Percentiles rank a stretch among this genome's conserved stretches.
These are phyloP conservation scores for Pleurotus djamor DNA, from an alignment of 768 basidiomycete species.

Conservation along the genomic window DNA sequence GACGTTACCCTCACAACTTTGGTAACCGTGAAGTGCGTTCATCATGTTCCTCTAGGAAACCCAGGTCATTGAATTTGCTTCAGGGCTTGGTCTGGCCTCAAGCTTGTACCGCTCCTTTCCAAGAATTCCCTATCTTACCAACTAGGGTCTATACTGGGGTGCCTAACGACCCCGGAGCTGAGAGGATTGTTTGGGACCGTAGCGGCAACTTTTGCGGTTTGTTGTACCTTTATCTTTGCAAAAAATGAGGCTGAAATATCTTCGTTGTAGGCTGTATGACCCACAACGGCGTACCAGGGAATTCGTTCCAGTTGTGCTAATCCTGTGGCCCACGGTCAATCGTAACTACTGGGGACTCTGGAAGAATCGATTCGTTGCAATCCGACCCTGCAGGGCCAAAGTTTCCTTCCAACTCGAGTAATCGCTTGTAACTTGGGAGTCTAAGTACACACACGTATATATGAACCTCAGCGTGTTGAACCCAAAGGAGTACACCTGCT, in stretches of 20 bases:
- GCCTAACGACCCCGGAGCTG: neutral
- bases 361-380: no score
- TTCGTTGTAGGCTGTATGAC: neutral
- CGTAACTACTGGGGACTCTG: no score
- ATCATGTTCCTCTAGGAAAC: no score
- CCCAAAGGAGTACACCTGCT: no score
- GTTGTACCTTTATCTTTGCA: no score
- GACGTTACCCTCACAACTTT: neutral
- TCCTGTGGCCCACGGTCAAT: neutral
- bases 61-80: neutral
- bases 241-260: neutral
- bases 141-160: neutral
- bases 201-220: neutral
- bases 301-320: neutral
- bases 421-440: no score
- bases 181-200: neutral
- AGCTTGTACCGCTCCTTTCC: neutral
- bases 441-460: no score
- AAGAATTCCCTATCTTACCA: neutral
- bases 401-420: no score
- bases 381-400: no score
- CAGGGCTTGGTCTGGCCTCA: neutral
- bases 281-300: neutral
- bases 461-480: no score
- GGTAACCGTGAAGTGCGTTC: neutral